Evolutionary conservation across 257 asterid species (phyloP), one percentile per base, ranked within the genome.

Genomic region (Coffea canephora): DNA sequence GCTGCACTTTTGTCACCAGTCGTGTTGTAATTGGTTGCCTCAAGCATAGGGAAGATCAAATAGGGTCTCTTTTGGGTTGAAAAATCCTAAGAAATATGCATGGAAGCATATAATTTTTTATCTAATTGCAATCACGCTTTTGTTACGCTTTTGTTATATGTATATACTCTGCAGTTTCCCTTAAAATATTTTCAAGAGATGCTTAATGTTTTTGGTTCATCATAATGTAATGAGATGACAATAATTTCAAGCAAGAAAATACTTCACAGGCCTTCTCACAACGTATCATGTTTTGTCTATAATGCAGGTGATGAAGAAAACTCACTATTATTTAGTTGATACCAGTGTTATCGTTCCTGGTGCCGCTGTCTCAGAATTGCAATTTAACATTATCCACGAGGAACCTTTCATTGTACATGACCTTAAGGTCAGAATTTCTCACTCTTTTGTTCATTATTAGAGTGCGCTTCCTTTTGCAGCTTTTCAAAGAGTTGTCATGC

Each of bases 311-410:
- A 94, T 94, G 99, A 96, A 91, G 90, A 94, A 92, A 89, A 96
- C 98, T 69, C 99, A 94, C 80, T 92, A 88, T 86, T 96, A 96
- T 86, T 89, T 96, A 86, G 93, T 96, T 46, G 98, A 96, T 81
- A 92, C 86, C 46, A 92, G 97, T 78, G 84, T 83, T 36, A 27
- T 96, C 39, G 85, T 80, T 81, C 96, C 97, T 16, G 99, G 97
- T 71, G 99, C 99, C 80, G 98, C 98, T 39, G 99, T 94, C 82
- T 96, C 99, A 66, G 88, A 81, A 45, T 91, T 92, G 95, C 95
- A 92, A 80, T 96, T 96, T 85, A 91, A 90, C 87, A 83, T 90
- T 65, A 96, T 96, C 81, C 80, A 89, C 46, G 97, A 96, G 84
- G 90, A 91, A 74, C 97, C 97, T 65, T 96, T 96, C 81, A 49